Evolutionary conservation across 2,329 filamentous ascomycete species (phyloP).

Genomic region (Arthrobotrys megalospora): DNA sequence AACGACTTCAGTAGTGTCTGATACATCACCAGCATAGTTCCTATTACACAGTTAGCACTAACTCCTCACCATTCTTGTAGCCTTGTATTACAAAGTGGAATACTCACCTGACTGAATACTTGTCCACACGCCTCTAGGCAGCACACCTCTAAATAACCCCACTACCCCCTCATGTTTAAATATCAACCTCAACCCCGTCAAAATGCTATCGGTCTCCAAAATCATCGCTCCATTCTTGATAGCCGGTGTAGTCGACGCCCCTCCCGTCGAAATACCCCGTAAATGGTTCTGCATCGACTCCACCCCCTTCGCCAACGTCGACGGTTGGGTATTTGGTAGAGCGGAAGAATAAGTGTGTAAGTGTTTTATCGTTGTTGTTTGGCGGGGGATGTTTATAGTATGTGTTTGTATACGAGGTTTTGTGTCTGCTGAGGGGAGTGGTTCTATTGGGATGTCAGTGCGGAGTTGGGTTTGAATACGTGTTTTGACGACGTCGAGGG

Average conservation of each 20-base stretch:
- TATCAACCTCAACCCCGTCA: constrained; percentile 86
- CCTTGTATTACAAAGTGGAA: background rate
- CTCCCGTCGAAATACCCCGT: constrained; percentile 83
- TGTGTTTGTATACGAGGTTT: constrained; percentile 63
- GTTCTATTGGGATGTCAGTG: constrained; percentile 68
- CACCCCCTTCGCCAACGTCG: constrained; percentile 61
- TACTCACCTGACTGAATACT: constrained; percentile 80
- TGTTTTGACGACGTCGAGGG: constrained; percentile 97
- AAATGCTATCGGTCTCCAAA: constrained; percentile 89
- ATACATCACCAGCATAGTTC: constrained; percentile 65
- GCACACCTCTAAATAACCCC: constrained; percentile 95
- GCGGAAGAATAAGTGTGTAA: constrained; percentile 45
- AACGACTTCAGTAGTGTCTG: constrained; percentile 63
- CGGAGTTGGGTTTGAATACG: constrained; percentile 92
- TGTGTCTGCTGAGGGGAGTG: constrained; percentile 51
- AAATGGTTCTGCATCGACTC: constrained; percentile 63
- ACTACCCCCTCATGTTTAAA: constrained; percentile 89
- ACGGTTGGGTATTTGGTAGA: constrained; percentile 63
- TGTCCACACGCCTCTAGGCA: constrained; percentile 94
- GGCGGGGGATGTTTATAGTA: constrained; percentile 59
- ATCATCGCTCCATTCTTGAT: constrained; percentile 83
- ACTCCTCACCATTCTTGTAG: too few species aligned
- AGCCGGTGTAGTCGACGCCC: constrained; percentile 82
- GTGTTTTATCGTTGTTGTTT: constrained; percentile 63
- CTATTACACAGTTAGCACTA: constrained; percentile 11